phyloP scores from a whole-genome alignment of 257 asterid genomes.

The Solanum chilense region DNA sequence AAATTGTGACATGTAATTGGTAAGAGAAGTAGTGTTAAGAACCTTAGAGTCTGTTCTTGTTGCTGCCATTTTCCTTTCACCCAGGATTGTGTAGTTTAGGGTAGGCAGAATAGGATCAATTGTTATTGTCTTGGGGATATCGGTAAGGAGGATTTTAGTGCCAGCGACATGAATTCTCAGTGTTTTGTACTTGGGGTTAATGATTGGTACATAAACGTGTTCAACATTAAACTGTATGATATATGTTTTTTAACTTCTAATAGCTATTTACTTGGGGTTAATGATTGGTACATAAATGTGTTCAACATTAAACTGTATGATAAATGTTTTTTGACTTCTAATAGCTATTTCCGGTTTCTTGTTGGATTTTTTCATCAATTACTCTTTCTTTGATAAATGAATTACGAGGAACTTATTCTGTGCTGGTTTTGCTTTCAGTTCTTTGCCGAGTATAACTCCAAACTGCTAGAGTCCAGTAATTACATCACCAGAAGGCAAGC shows the following conservation, averaged over 20 bases:
- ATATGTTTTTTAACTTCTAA: not conserved
- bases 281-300: not conserved
- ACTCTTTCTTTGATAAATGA: not conserved
- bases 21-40: not conserved
- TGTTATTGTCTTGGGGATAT: not conserved
- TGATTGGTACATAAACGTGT: not conserved
- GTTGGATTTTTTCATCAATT: not conserved
- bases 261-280: not conserved
- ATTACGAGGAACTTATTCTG: not conserved
- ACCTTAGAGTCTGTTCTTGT: not conserved
- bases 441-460: slow-evolving; percentile 78
- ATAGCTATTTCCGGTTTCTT: not conserved
- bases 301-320: not conserved
- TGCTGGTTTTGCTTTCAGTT: slow-evolving; percentile 28
- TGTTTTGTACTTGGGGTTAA: not conserved
- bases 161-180: not conserved
- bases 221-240: not conserved
- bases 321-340: not conserved
- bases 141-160: not conserved
- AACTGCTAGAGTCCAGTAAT: slow-evolving; percentile 69
- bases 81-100: not conserved
- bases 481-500: slow-evolving; percentile 93
- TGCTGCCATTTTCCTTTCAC: not conserved
- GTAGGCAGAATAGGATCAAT: not conserved
- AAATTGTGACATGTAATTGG: not conserved